Percentiles rank a stretch among this genome's conserved stretches.
These are phyloP conservation scores for Penicillium angulare DNA, from an alignment of 495 filamentous ascomycete species.

Conservation along the genomic window DNA sequence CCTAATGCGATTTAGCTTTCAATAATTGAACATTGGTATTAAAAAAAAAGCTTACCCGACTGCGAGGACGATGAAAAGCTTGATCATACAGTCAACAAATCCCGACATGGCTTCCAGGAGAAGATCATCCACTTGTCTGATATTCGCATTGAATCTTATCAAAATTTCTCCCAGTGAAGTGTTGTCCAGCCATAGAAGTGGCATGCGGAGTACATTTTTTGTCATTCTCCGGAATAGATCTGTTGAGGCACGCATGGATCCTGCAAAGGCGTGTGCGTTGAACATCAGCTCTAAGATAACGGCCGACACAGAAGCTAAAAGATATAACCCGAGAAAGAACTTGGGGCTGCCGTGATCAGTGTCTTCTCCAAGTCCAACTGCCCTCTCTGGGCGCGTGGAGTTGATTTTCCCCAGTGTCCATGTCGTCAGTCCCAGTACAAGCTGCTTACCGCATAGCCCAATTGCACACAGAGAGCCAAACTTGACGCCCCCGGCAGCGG, in stretches of 20 bases:
- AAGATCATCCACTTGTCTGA: background rate
- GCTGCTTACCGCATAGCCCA: background rate
- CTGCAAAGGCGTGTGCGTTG: background rate
- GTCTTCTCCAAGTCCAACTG: background rate
- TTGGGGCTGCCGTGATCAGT: background rate
- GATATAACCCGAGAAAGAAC: background rate
- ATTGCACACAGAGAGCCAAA: background rate
- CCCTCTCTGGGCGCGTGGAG: background rate
- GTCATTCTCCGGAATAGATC: background rate
- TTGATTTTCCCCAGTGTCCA: background rate
- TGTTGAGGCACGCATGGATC: background rate
- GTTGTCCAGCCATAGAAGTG: background rate
- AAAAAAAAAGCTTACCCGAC: background rate
- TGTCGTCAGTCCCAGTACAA: background rate
- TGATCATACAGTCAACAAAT: background rate
- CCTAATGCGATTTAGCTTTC: background rate
- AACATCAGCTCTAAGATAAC: background rate
- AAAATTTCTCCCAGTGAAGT: background rate
- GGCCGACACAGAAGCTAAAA: background rate
- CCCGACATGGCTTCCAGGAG: background rate
- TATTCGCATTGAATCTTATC: background rate
- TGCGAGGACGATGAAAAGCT: background rate
- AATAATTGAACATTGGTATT: background rate
- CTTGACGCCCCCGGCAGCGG: background rate
- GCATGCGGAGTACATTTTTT: background rate